Conservation (phyloP, 2,329 filamentous ascomycete genomes). For the Fusarium humuli region DNA sequence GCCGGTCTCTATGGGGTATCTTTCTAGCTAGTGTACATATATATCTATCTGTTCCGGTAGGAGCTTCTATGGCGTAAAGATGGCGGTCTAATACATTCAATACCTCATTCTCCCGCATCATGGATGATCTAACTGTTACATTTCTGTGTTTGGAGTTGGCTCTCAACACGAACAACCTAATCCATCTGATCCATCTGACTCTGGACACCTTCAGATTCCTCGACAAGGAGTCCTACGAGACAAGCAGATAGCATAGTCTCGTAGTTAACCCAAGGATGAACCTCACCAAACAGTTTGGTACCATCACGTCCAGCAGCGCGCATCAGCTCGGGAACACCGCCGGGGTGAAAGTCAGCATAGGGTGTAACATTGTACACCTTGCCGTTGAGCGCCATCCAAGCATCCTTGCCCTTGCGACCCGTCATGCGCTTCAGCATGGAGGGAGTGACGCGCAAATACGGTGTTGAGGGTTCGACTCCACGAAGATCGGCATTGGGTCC, state of each 20-base stretch:
- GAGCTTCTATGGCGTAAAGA: conserved; percentile 28
- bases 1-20: conserved; percentile 47
- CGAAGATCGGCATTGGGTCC: conserved; percentile 74
- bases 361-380: conserved; percentile 95
- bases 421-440: conserved; percentile 81
- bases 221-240: conserved; percentile 71
- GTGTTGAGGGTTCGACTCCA: conserved; percentile 63
- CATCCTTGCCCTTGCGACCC: conserved; percentile 84
- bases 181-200: conserved; percentile 72
- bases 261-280: conserved; percentile 79
- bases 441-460: conserved; percentile 81
- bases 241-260: conserved; percentile 75
- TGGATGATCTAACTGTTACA: neutral
- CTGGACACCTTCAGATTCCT: conserved; percentile 60
- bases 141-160: neutral
- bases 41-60: conserved; percentile 33
- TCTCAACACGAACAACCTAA: conserved; percentile 47
- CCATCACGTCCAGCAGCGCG: conserved; percentile 71
- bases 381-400: conserved; percentile 90
- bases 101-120: neutral
- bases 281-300: conserved; percentile 72
- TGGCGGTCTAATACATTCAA: conserved; percentile 16
- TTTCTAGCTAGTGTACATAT: conserved; percentile 46
- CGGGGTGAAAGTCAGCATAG: conserved; percentile 91
- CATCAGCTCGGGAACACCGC: conserved; percentile 80